Evolutionary conservation across 2,329 filamentous ascomycete species (phyloP).

Genomic region (Pseudogymnoascus sp.): DNA sequence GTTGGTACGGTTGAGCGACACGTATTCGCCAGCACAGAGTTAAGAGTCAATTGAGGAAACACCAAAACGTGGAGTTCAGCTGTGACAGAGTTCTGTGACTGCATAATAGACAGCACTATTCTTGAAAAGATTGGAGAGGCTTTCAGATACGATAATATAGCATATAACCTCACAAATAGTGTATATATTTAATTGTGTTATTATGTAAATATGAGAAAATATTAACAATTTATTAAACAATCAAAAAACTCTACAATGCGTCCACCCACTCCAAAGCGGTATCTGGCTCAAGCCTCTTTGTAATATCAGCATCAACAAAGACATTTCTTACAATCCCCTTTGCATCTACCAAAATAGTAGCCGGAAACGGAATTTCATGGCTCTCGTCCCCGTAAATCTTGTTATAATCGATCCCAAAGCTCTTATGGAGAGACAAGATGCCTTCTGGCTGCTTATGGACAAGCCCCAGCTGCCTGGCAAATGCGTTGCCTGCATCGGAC

Average conservation of each 20-base stretch:
- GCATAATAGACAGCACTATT: too few species aligned
- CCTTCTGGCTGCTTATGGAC: conserved; percentile 28
- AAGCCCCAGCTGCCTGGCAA: conserved; percentile 33
- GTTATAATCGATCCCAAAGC: conserved; percentile 28
- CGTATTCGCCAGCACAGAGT: too few species aligned
- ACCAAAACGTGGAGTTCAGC: too few species aligned
- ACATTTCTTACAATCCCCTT: conserved; percentile 31
- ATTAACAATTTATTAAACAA: not conserved
- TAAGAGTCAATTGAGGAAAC: too few species aligned
- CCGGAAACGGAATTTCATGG: conserved; percentile 33
- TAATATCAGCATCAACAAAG: conserved; percentile 33
- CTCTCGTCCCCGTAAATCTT: conserved; percentile 33
- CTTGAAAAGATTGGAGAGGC: too few species aligned
- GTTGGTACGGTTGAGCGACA: too few species aligned
- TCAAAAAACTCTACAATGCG: conserved; percentile 15
- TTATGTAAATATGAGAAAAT: not conserved
- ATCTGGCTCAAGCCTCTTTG: conserved; percentile 31
- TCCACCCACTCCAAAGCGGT: conserved; percentile 31
- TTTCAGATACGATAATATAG: too few species aligned
- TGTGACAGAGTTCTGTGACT: too few species aligned
- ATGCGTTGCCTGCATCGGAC: conserved; percentile 32
- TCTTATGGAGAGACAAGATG: conserved; percentile 24
- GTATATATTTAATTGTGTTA: not conserved
- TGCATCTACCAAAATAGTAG: conserved; percentile 33
- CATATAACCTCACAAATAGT: too few species aligned